phyloP scores from a whole-genome alignment of 169 alveolate genomes.

The Eimeria nieschulzi region DNA sequence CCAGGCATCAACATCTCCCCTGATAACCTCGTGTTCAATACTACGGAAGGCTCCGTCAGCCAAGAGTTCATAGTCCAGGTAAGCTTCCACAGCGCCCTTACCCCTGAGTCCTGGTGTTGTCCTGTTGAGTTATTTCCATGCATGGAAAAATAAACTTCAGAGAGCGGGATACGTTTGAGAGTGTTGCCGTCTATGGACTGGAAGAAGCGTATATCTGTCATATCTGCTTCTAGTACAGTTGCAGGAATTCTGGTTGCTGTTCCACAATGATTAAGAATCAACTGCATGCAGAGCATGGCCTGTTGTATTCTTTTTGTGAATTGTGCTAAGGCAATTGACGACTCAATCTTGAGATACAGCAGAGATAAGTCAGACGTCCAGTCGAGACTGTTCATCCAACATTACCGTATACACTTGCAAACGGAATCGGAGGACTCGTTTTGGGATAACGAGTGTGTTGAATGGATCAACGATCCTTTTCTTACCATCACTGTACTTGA shows the following conservation, averaged over 20 bases:
- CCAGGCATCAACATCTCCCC: background rate
- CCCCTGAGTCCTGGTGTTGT: too few species aligned
- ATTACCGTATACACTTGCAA: slow-evolving; percentile 33
- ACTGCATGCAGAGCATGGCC: too few species aligned
- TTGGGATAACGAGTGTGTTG: slow-evolving; percentile 5
- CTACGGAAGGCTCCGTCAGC: background rate
- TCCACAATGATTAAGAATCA: too few species aligned
- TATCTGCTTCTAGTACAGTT: too few species aligned
- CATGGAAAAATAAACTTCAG: too few species aligned
- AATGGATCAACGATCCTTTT: background rate
- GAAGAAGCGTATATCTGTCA: too few species aligned
- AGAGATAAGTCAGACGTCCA: background rate
- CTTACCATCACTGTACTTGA: background rate
- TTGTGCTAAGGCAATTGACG: slow-evolving; percentile 24
- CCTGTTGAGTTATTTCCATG: too few species aligned
- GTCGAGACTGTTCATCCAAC: slow-evolving; percentile 28
- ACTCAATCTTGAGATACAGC: slow-evolving; percentile 11
- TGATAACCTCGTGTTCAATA: background rate
- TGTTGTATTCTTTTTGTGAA: background rate
- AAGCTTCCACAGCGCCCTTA: too few species aligned
- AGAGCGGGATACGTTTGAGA: too few species aligned
- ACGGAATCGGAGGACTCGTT: slow-evolving; percentile 17
- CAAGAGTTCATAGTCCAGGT: too few species aligned
- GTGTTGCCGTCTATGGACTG: too few species aligned
- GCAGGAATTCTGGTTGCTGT: too few species aligned